phyloP scores from a whole-genome alignment of 2,329 filamentous ascomycete genomes.

The Stagonosporopsis vannaccii region DNA sequence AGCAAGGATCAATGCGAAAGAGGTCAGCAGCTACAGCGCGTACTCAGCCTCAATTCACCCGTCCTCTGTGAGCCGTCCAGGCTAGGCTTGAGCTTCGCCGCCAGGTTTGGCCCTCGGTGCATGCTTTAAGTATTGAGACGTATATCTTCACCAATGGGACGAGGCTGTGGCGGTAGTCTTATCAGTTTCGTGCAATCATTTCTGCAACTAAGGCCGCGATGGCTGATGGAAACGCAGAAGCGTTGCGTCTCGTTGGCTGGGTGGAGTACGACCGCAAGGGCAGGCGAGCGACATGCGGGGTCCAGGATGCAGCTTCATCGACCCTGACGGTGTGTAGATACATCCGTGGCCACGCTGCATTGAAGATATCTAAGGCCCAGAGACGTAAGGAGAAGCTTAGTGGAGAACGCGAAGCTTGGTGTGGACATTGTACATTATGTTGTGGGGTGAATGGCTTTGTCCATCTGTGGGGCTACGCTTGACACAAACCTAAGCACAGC shows the following conservation, averaged over 20 bases:
- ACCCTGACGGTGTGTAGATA: too few species aligned
- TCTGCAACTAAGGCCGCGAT: slow-evolving; percentile 21
- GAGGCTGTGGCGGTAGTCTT: slow-evolving; percentile 15
- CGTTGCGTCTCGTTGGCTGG: slow-evolving; percentile 16
- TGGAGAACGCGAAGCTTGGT: slow-evolving; percentile 7
- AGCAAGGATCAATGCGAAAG: neutral
- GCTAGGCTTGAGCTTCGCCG: slow-evolving; percentile 14
- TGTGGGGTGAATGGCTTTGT: neutral
- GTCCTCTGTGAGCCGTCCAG: slow-evolving; percentile 14
- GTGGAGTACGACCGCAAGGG: slow-evolving; percentile 4
- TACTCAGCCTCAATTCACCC: slow-evolving; percentile 15
- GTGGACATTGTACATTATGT: neutral
- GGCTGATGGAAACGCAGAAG: slow-evolving; percentile 20
- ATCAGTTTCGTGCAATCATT: slow-evolving; percentile 21
- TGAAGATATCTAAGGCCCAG: neutral
- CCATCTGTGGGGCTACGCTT: neutral
- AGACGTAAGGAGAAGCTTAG: slow-evolving; percentile 9
- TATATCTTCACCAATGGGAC: slow-evolving; percentile 12
- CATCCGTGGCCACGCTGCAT: neutral
- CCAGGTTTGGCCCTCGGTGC: slow-evolving; percentile 12
- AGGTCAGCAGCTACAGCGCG: neutral
- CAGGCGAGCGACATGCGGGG: slow-evolving; percentile 15
- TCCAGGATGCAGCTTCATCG: slow-evolving; percentile 10
- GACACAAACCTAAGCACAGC: slow-evolving; percentile 6
- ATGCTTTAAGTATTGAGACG: slow-evolving; percentile 2